phyloP scores from a whole-genome alignment of 805 yeast species.

The Saccharomycopsis amapae region DNA sequence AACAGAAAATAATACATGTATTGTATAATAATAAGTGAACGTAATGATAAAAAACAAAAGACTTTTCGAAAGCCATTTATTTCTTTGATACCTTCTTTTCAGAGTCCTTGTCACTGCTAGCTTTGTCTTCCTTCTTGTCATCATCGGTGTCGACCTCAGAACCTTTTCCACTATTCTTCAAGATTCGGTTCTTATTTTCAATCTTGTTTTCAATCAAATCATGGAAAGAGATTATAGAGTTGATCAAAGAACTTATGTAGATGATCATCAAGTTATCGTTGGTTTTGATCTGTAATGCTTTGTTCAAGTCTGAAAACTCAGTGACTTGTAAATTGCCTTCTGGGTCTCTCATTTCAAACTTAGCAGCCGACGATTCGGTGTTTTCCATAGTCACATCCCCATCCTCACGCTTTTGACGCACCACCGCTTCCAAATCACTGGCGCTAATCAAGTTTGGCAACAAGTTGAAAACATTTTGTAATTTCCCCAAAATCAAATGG shows the following conservation, averaged over 20 bases:
- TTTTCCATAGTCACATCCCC: neutral
- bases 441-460: conserved; percentile 63
- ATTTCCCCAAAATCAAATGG: conserved; percentile 81
- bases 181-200: conserved; percentile 50
- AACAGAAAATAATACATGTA: too few relatives aligned
- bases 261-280: conserved; percentile 95
- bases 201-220: conserved; percentile 94
- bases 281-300: conserved; percentile 86
- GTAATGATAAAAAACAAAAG: too few relatives aligned
- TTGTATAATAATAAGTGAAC: too few relatives aligned
- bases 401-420: conserved; percentile 22
- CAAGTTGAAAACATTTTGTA: conserved; percentile 91
- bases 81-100: conserved; percentile 22
- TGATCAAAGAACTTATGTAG: conserved; percentile 80
- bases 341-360: conserved; percentile 16
- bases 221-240: conserved; percentile 94
- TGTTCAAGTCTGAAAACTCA: conserved; percentile 36
- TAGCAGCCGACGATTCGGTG: neutral
- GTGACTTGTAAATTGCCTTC: conserved; percentile 20
- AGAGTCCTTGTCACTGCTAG: neutral
- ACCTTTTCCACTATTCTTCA: conserved; percentile 21
- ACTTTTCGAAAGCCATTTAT: neutral
- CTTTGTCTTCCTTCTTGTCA: conserved; percentile 8
- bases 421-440: conserved; percentile 20
- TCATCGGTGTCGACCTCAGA: conserved; percentile 26